Evolutionary conservation across 371 early-diverging fungal species (phyloP), one percentile per base, ranked within the genome.

Genomic region (Conidiobolus incongruus): DNA sequence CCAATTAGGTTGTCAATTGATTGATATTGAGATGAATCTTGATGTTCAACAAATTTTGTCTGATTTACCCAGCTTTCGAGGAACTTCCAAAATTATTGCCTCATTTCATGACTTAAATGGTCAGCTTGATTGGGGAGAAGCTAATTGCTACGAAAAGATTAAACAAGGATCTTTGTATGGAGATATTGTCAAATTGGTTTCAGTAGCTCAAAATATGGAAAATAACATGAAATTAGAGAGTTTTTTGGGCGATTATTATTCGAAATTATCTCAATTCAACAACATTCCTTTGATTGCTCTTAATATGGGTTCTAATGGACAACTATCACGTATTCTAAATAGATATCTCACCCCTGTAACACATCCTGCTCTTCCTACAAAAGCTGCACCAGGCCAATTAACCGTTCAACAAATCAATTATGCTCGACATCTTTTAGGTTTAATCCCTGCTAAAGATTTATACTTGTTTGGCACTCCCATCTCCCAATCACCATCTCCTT

Each of bases 341-440:
- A 65, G 68, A 11, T 74, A 69, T 47, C 49, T 92, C 43, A 91
- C 96, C 1, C 96, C 96, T 1, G 86, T 91, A 16, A 93, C 91
- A 0, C 96, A 96, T 53, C 65, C 77, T 23, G 52, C 62, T 16
- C 54, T 93, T 29, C 73, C 86, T 2, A 55, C 61, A 2, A 69
- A 72, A 32, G 93, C 96, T 1, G 96, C 96, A 1, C 91, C 93
- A 8, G 96, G 96, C 23, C 94, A 96, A 59, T 66, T 96, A 19
- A 71, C 81, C n/a, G 63, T 88, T 2, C 56, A 56, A 16, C 75
- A 90, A 51, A 87, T 96, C 47, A 61, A 81, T 50, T 53, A 63
- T 32, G 68, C 79, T 0, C 74, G 83, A 2, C 56, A 66, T 23
- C 52, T 74, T 11, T 47, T 78, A 8, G 96, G 94, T 1, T 43